These are phyloP conservation scores for Neofusicoccum parvum DNA, from an alignment of 2,329 filamentous ascomycete species.

Conservation along the genomic window DNA sequence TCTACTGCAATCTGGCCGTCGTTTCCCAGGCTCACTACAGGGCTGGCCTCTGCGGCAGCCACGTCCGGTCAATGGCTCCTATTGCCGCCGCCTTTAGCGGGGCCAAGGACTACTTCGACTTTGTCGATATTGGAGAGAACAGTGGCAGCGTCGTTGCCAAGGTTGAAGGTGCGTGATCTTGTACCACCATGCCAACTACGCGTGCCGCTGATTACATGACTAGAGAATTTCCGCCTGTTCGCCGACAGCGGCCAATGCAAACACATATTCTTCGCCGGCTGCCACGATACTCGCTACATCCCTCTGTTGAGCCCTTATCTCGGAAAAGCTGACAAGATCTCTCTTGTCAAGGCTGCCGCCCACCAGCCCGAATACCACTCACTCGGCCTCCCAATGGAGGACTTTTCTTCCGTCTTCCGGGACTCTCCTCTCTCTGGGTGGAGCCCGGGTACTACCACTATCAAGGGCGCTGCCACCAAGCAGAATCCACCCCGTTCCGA, in stretches of 20 bases:
- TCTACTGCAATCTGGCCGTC: constrained; percentile 59
- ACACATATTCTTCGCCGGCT: constrained; percentile 66
- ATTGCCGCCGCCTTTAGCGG: constrained; percentile 62
- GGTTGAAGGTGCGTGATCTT: constrained; percentile 50
- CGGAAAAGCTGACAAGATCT: constrained; percentile 55
- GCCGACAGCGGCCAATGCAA: constrained; percentile 63
- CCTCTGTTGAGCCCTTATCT: constrained; percentile 58
- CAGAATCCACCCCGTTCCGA: background rate
- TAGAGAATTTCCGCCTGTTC: constrained; percentile 52
- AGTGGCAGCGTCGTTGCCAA: constrained; percentile 62
- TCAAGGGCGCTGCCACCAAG: constrained; percentile 1
- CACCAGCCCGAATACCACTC: constrained; percentile 58
- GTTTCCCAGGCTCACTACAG: constrained; percentile 55
- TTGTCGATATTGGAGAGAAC: constrained; percentile 62
- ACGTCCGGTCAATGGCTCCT: constrained; percentile 58
- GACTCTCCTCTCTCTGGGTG: constrained; percentile 15
- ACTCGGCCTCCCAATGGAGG: constrained; percentile 54
- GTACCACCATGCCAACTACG: background rate
- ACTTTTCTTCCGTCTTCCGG: constrained; percentile 57
- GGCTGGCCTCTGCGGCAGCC: constrained; percentile 53
- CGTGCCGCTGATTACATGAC: constrained; percentile 7
- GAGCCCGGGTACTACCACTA: background rate
- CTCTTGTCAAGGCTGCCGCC: constrained; percentile 55
- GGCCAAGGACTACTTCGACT: constrained; percentile 61
- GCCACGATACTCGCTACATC: constrained; percentile 62